A percentile compares a stretch with the other conserved stretches of the same genome.
Evolutionary conservation across 352 stramenopile species (phyloP).

Genomic region (Blastocystis sp.): DNA sequence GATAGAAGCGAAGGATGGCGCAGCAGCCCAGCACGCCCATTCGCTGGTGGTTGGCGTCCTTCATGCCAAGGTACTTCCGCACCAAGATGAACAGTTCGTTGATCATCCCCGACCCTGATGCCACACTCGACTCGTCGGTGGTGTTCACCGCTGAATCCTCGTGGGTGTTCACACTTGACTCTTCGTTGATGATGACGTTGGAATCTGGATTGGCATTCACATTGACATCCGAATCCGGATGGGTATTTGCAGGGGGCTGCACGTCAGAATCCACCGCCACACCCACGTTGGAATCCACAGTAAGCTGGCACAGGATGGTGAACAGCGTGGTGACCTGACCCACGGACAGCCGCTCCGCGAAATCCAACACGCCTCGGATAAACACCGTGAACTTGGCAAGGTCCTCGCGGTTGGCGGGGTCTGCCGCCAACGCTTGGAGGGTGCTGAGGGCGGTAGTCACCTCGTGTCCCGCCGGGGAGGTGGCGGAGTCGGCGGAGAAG

Average conservation of each 20-base stretch:
- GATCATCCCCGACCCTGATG: background rate
- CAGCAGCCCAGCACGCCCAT: constrained; percentile 25
- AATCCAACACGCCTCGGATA: constrained; percentile 47
- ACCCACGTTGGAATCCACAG: background rate
- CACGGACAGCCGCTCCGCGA: constrained; percentile 10
- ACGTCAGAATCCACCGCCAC: too few species aligned
- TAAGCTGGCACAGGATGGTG: constrained; percentile 16
- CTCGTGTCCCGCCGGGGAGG: background rate
- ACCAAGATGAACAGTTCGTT: constrained; percentile 56
- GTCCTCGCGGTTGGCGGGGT: background rate
- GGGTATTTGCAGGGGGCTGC: too few species aligned
- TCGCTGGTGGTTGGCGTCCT: background rate
- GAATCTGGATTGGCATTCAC: too few species aligned
- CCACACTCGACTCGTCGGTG: background rate
- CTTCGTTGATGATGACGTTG: too few species aligned
- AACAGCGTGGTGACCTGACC: constrained; percentile 4
- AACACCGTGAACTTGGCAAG: constrained; percentile 20
- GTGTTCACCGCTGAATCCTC: background rate
- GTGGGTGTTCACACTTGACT: too few species aligned
- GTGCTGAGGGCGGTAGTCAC: background rate
- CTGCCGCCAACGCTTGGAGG: background rate
- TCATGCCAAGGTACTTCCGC: constrained; percentile 54
- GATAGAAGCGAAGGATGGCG: background rate
- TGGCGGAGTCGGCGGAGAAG: background rate
- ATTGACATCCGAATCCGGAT: too few species aligned